phyloP scores from a whole-genome alignment of 225 moss, liverwort and hornwort species.

The Marchantia polymorpha region DNA sequence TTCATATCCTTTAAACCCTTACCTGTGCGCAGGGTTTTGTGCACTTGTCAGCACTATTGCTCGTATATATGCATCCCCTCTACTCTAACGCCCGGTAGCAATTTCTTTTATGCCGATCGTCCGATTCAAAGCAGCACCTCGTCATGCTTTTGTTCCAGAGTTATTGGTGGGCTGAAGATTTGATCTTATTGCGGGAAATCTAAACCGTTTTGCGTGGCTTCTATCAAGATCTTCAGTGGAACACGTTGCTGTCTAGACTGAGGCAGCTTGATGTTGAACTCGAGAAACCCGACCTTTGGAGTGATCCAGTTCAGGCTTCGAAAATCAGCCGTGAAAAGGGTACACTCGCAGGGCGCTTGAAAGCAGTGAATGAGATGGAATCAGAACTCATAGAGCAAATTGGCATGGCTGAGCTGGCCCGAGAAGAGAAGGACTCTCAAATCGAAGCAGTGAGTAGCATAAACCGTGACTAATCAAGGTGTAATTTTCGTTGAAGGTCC shows the following conservation, averaged over 20 bases:
- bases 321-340: conserved; percentile 87
- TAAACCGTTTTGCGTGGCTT: conserved; percentile 18
- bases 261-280: conserved; percentile 66
- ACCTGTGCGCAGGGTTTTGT: neutral
- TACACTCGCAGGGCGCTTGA: conserved; percentile 63
- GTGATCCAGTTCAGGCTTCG: conserved; percentile 65
- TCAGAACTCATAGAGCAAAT: conserved; percentile 76
- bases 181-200: neutral
- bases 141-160: too few relatives aligned
- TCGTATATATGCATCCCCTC: too few relatives aligned
- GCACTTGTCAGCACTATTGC: too few relatives aligned
- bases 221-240: conserved; percentile 60
- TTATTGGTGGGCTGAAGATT: too few relatives aligned
- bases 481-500: neutral
- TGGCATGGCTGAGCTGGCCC: conserved; percentile 86
- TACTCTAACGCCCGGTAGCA: too few relatives aligned
- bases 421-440: conserved; percentile 78
- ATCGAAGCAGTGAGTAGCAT: conserved; percentile 62
- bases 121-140: too few relatives aligned
- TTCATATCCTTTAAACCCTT: neutral
- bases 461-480: neutral
- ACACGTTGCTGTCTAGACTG: conserved; percentile 62
- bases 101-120: too few relatives aligned
- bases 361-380: conserved; percentile 68
- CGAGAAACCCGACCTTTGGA: conserved; percentile 72